A percentile compares a stretch with the other conserved stretches of the same genome.
Conservation (phyloP, 2,329 filamentous ascomycete genomes). For the Alternaria rosae region DNA sequence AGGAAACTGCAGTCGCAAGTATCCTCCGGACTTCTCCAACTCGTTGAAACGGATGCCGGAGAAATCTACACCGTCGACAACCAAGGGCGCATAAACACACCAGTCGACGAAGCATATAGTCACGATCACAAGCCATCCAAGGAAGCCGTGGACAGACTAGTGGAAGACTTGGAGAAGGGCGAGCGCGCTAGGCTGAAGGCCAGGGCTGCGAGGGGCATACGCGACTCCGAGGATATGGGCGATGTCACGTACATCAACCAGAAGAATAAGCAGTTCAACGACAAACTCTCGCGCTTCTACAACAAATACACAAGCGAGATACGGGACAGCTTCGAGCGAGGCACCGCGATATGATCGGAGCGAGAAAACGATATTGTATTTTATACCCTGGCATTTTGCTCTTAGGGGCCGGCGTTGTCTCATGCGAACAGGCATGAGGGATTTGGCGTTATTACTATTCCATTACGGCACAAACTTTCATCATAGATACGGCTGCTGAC, state of each 20-base stretch:
- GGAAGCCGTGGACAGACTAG: conserved; percentile 85
- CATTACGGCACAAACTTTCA: neutral
- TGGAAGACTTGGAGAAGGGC: conserved; percentile 84
- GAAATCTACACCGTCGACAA: conserved; percentile 94
- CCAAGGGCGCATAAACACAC: conserved; percentile 89
- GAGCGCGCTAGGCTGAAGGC: conserved; percentile 89
- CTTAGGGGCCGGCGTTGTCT: conserved; percentile 7
- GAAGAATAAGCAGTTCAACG: conserved; percentile 99
- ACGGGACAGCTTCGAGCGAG: conserved; percentile 94
- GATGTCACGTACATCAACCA: conserved; percentile 99
- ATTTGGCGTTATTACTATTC: neutral
- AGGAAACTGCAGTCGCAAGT: conserved; percentile 85
- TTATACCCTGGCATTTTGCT: conserved; percentile 37
- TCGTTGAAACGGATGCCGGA: conserved; percentile 87
- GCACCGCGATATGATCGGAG: conserved; percentile 79
- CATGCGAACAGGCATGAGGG: neutral
- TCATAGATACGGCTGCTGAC: neutral
- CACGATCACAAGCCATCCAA: conserved; percentile 86
- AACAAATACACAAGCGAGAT: conserved; percentile 99
- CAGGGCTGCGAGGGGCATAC: conserved; percentile 77
- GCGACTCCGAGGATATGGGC: conserved; percentile 74
- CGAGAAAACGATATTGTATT: neutral
- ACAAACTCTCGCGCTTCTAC: conserved; percentile 94
- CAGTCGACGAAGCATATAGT: conserved; percentile 81
- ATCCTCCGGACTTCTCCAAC: conserved; percentile 82